Evolutionary conservation across 2,329 filamentous ascomycete species (phyloP).

Genomic region (Macroventuria anomochaeta): DNA sequence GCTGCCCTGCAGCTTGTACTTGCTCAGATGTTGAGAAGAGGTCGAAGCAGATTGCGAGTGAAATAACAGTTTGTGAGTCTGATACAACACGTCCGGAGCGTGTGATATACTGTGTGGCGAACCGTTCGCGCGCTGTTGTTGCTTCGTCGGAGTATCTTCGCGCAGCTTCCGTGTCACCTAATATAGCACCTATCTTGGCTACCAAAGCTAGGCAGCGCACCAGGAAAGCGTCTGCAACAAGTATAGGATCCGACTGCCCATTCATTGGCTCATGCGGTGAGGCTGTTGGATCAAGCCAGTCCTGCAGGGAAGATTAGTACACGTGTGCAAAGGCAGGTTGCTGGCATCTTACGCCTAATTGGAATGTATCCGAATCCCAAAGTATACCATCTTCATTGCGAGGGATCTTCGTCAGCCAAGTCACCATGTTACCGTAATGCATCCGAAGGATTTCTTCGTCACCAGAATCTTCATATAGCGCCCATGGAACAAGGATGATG

Average conservation of each 20-base stretch:
- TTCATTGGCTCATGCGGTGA: constrained; percentile 21
- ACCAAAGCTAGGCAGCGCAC: too few relatives aligned
- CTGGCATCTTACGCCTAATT: not conserved
- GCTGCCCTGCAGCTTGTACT: too few relatives aligned
- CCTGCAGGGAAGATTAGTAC: too few relatives aligned
- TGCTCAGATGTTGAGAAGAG: too few relatives aligned
- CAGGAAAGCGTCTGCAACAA: not conserved
- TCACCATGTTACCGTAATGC: not conserved
- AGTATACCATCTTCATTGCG: not conserved
- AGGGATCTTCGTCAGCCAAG: not conserved
- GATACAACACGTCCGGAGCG: too few relatives aligned
- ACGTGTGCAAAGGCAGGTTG: not conserved
- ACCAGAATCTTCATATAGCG: not conserved
- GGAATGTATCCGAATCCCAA: not conserved
- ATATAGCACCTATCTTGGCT: too few relatives aligned
- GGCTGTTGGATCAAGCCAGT: constrained; percentile 20
- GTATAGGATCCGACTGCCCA: not conserved
- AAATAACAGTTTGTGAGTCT: too few relatives aligned
- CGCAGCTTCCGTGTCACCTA: too few relatives aligned
- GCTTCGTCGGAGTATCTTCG: too few relatives aligned
- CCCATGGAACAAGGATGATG: not conserved
- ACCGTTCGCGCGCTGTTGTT: too few relatives aligned
- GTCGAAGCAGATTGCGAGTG: not conserved
- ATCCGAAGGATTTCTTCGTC: not conserved
- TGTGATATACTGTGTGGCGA: too few relatives aligned